Evolutionary conservation across 2,329 filamentous ascomycete species (phyloP).

Genomic region (Microthyrium microscopicum): DNA sequence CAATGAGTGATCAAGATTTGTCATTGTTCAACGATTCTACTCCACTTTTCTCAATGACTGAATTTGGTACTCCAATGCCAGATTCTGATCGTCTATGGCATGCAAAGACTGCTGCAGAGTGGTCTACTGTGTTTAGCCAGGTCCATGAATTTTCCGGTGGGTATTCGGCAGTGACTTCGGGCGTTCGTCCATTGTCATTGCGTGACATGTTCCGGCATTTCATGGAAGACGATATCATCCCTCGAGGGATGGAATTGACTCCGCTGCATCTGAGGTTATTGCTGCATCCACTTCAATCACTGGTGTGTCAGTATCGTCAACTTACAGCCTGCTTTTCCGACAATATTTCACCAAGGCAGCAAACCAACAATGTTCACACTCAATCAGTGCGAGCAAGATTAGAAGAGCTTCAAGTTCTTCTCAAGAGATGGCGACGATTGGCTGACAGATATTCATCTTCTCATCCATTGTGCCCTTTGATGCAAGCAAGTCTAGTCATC

Average conservation of each 20-base stretch:
- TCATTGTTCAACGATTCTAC: slow-evolving; percentile 48
- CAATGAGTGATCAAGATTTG: slow-evolving; percentile 57
- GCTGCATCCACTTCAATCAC: slow-evolving; percentile 49
- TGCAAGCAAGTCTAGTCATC: slow-evolving; percentile 48
- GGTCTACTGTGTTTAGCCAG: slow-evolving; percentile 42
- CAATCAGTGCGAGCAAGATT: slow-evolving; percentile 43
- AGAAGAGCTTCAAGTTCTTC: slow-evolving; percentile 45
- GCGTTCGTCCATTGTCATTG: slow-evolving; percentile 39
- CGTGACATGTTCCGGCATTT: slow-evolving; percentile 52
- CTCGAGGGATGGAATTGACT: slow-evolving; percentile 33
- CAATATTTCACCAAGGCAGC: slow-evolving; percentile 25
- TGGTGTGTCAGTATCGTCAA: slow-evolving; percentile 48
- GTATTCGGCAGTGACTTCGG: slow-evolving; percentile 36
- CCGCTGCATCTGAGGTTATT: slow-evolving; percentile 47
- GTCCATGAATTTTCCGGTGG: slow-evolving; percentile 38
- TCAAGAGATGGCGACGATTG: slow-evolving; percentile 53
- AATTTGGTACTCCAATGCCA: slow-evolving; percentile 49
- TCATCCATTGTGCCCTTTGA: slow-evolving; percentile 42
- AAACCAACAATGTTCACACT: slow-evolving; percentile 36
- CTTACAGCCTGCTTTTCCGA: slow-evolving; percentile 48
- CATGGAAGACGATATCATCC: slow-evolving; percentile 43
- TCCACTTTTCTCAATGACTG: slow-evolving; percentile 46
- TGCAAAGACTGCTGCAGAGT: slow-evolving; percentile 39
- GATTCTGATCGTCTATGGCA: slow-evolving; percentile 47
- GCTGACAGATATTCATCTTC: slow-evolving; percentile 37